Base-by-base conservation (phyloP, 2,329 filamentous ascomycete species). In the Phialophora macrospora region DNA sequence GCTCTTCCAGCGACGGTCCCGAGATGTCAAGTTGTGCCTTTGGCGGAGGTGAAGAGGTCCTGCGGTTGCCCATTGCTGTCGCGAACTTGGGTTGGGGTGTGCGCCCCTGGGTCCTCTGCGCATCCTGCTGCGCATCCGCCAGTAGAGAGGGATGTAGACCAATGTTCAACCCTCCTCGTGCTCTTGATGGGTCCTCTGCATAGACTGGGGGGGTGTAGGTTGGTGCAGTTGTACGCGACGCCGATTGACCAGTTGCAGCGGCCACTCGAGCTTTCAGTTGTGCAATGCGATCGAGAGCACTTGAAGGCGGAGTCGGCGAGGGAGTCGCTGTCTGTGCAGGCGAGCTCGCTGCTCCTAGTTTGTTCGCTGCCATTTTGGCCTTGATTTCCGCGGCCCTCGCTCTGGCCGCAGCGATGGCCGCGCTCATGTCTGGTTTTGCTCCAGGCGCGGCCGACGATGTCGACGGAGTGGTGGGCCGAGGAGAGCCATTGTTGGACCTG, bases 261-360 rank as follows among this genome's bases (percentile, higher is more conserved):
- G 90, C 90, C 12, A 95, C 90, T 72, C 91, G 86, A 26, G 91
- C 91, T 77, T 90, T 93, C 75, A 96, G 84, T 51, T 90, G 89
- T 55, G 91, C 92, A 70, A 94, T 86, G 83, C 77, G 92, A 83
- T 74, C 88, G 83, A 70, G 87, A 81, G 55, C 83, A 73, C 72
- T 87, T 20, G 38, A n/a, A 83, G 79, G 72, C 30, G 75, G 75
- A 30, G 77, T 71, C 84, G 72, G 73, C 63, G 75, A 72, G 51
- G 72, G 71, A 41, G 73, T 66, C 55, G 75, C 70, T 68, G 49
- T 38, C 28, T 26, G 67, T 38, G 54, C 68, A 64, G 66, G 57
- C 38, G 71, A 64, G 38, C 72, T 62, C 54, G 74, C 72, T 66
- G 75, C 71, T 67, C 38, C 69, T 34, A 66, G 52, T 24, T 68